Evolutionary conservation across 257 asterid species (phyloP).

Genomic region (Primulina eburnea): DNA sequence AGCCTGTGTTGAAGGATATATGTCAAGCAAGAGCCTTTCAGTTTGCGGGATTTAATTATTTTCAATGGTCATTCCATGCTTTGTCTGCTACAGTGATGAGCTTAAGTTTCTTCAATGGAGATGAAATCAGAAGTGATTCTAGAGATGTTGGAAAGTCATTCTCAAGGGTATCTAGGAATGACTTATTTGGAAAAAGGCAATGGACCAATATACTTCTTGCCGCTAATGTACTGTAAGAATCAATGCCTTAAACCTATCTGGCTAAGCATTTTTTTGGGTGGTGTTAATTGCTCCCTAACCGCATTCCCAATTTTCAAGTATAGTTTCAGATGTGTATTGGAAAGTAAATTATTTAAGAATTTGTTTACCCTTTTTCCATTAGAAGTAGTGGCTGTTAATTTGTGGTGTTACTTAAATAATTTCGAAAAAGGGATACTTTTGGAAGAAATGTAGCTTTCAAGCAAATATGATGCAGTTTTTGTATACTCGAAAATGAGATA

Average conservation of each 20-base stretch:
- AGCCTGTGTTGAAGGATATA: conserved; percentile 41
- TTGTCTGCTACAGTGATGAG: conserved; percentile 43
- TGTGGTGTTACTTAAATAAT: no score
- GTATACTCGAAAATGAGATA: no score
- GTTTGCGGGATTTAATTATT: conserved; percentile 39
- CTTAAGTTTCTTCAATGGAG: conserved; percentile 56
- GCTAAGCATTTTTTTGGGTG: no score
- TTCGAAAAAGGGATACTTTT: no score
- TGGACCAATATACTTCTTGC: conserved; percentile 75
- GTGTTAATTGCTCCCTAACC: no score
- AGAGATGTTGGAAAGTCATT: conserved; percentile 35
- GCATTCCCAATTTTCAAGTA: no score
- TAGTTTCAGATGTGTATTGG: no score
- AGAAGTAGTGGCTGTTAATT: no score
- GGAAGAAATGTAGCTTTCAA: no score
- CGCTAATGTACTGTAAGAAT: conserved; percentile 70
- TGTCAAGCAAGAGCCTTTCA: conserved; percentile 51
- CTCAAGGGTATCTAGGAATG: conserved; percentile 40
- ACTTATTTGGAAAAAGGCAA: conserved; percentile 50
- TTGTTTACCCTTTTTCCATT: no score
- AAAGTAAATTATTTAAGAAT: no score
- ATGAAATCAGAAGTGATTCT: conserved; percentile 40
- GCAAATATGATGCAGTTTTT: no score
- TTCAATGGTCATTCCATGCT: conserved; percentile 47
- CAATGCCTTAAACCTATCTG: background rate